Base-by-base conservation (phyloP, 2,329 filamentous ascomycete species). In the Amylocarpus encephaloides region DNA sequence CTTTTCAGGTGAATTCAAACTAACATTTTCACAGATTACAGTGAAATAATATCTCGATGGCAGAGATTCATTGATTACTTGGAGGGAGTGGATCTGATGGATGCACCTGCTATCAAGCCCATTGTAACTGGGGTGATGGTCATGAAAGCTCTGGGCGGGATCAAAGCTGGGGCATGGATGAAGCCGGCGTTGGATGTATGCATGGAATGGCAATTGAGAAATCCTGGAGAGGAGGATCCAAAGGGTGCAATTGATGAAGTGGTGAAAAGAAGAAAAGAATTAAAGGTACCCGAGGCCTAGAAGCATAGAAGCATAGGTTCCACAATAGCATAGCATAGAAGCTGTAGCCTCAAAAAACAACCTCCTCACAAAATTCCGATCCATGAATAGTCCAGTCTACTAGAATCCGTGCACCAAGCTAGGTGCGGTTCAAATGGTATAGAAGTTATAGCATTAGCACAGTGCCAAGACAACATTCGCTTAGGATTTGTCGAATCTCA, bases 101-200 rank as follows among this genome's bases (percentile, higher is more conserved):
- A 83, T 46, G 79, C 74, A 0, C 73, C 79, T 1, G 71, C 76
- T 1, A 65, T 86, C 33, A 82, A 79, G 59, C 76, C 77, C 5
- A 70, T 88, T 19, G 73, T 95, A 32, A 87, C 94, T 63, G 92
- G 93, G 13, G 85, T 79, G 35, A 73, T 84, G 46, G 76, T 97
- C 16, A 79, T 82, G 15, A 76, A 82, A 54, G 80, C 79, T 3
- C 73, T 97, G 3, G 71, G 69, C 15, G 80, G 77, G 0, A 70
- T 77, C n/a, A 82, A 81, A 55, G 84, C 87, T 0, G 89, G 88
- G 1, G 82, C 75, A n/a, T 97, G 92, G 92, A 86, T 94, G 77
- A 81, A 81, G 48, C 75, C 77, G 41, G 90, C 90, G 3, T 71
- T 95, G 42, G 85, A 94, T 30, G 73, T 90, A 3, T 86, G 88